Evolutionary conservation across 2,329 filamentous ascomycete genomes (phyloP).

Genomic region (Fusarium gaditjirri): DNA sequence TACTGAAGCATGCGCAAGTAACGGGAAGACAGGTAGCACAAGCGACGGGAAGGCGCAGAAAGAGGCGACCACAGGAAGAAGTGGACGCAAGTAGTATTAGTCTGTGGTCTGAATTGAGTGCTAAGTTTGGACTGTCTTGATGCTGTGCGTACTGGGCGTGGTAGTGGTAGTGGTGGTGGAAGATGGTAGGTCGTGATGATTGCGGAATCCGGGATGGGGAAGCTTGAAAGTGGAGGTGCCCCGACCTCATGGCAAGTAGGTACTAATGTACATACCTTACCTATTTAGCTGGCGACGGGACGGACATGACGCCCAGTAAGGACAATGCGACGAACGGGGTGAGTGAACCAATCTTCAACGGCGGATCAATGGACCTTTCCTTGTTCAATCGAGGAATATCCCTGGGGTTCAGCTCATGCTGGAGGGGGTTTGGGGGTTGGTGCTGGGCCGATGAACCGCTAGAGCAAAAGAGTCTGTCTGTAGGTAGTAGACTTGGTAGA

Average conservation of each 20-base stretch:
- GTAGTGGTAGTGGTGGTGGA: not conserved
- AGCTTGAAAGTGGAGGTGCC: constrained; percentile 40
- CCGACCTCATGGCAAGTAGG: not conserved
- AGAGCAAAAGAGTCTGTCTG: not conserved
- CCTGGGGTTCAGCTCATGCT: not conserved
- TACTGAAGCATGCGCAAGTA: constrained; percentile 32
- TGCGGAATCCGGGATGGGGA: constrained; percentile 39
- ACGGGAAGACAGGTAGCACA: constrained; percentile 26
- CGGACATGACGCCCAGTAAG: constrained; percentile 15
- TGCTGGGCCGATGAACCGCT: constrained; percentile 20
- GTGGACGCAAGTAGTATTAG: not conserved
- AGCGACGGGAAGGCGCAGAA: constrained; percentile 30
- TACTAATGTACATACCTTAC: constrained; percentile 1
- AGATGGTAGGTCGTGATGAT: constrained; percentile 37
- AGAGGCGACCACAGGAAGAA: not conserved
- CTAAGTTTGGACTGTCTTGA: not conserved
- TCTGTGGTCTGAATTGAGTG: constrained; percentile 2
- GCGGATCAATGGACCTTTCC: constrained; percentile 16
- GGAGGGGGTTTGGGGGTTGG: not conserved
- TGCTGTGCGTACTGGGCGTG: constrained; percentile 4
- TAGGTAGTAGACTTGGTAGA: not conserved
- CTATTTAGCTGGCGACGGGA: constrained; percentile 1
- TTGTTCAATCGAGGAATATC: not conserved
- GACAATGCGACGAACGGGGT: not conserved
- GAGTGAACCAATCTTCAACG: not conserved